Evolutionary conservation across 1,284 basidiomycete genomes (phyloP).

Genomic region (Leucoagaricus sp.): DNA sequence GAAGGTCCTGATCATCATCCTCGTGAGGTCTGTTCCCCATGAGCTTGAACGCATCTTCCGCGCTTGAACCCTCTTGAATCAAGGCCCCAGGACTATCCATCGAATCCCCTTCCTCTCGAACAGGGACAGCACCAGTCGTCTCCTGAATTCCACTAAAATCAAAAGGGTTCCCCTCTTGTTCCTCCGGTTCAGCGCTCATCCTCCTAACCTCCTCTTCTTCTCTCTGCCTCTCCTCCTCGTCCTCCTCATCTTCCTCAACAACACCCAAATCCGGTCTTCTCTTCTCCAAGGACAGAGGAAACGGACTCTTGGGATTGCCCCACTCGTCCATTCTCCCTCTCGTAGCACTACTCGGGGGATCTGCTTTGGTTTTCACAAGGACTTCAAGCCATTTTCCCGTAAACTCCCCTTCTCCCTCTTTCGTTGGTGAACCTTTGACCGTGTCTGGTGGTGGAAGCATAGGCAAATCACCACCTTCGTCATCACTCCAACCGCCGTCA

Average conservation of each 20-base stretch:
- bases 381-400: constrained; percentile 61
- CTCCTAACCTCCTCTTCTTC: constrained; percentile 14
- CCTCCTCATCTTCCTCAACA: constrained; percentile 13
- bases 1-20: background rate
- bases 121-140: constrained; percentile 1
- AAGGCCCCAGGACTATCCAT: too few species aligned
- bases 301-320: constrained; percentile 72
- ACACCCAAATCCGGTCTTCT: background rate
- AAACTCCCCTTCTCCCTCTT: constrained; percentile 54
- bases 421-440: constrained; percentile 19
- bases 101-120: background rate
- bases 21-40: constrained; percentile 1
- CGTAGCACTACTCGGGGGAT: constrained; percentile 62
- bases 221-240: constrained; percentile 17
- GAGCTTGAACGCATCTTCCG: constrained; percentile 13
- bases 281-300: constrained; percentile 34
- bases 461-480: constrained; percentile 28
- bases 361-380: constrained; percentile 60
- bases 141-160: constrained; percentile 3
- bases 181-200: constrained; percentile 19
- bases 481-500: constrained; percentile 32
- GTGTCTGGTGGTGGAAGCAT: constrained; percentile 13
- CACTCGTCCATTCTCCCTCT: constrained; percentile 52
- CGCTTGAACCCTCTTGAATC: background rate
- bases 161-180: constrained; percentile 5